Base-by-base conservation (phyloP, 495 filamentous ascomycete genomes). In the Hamigera avellanea region DNA sequence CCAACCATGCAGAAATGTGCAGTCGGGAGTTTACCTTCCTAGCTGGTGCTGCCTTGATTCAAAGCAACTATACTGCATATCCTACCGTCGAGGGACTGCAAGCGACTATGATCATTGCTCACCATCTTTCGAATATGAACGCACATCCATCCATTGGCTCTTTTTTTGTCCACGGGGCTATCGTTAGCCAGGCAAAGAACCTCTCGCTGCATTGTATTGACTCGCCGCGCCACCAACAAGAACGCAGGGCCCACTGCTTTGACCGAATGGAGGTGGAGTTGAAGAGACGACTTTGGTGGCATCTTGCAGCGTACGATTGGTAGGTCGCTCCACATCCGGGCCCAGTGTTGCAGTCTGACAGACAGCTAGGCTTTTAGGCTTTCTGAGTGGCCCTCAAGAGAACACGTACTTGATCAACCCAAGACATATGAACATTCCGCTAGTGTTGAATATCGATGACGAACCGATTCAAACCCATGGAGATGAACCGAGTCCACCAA, bases 181-280 rank as follows among this genome's bases (percentile, higher is more conserved):
- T 64, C 21, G 37, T 67, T 30, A 44, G 43, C 26, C 53, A 62
- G 41, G 64, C 61, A 1, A 61, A 49, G 21, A 56, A 55, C 19
- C 57, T 72, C 37, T 50, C 60, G n/a, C 48, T 72, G n/a, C 64
- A 70, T 40, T 38, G 52, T 12, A 37, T 65, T n/a, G 69, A 73
- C 42, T 47, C 45, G 0, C 41, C 44, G 2, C 26, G 32, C 18
- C 28, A 30, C 18, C 34, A 35, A 10, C 36, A 49, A 9, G 41
- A 40, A 10, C 48, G 51, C 8, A 33, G 41, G 14, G 23, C 28
- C 3, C 40, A 42, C 25, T 21, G 31, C 19, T 32, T 36, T 36
- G 43, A 59, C 34, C 32, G 39, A 31, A 37, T 52, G 26, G 51
- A 57, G 13, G 15, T 56, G 32, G 60, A 70, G 40, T 32, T 59